phyloP scores from a whole-genome alignment of 768 basidiomycete genomes.

The Coprinopsis cinerea region DNA sequence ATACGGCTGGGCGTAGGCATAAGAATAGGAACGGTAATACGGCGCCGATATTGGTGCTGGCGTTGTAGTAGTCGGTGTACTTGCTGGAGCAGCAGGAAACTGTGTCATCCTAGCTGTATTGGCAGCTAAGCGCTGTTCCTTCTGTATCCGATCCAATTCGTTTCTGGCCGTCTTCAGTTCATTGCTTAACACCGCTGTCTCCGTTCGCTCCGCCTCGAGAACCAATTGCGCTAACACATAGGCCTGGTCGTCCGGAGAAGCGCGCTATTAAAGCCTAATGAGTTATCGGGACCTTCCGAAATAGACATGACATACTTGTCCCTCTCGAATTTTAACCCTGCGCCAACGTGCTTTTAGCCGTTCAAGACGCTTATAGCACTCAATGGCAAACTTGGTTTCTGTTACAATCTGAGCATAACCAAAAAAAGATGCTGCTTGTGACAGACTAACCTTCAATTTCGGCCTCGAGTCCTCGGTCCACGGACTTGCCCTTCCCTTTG shows the following conservation, averaged over 20 bases:
- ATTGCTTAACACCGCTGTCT: conserved; percentile 47
- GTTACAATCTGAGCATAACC: conserved; percentile 11
- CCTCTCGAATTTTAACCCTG: conserved; percentile 45
- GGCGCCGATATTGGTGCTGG: conserved; percentile 27
- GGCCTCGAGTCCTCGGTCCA: conserved; percentile 33
- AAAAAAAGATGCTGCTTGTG: background rate
- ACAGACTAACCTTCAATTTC: conserved; percentile 44
- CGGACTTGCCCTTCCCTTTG: conserved; percentile 65
- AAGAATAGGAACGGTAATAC: conserved; percentile 63
- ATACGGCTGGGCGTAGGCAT: conserved; percentile 60
- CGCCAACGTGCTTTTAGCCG: conserved; percentile 55
- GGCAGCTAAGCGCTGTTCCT: conserved; percentile 54
- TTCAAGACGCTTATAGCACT: conserved; percentile 54
- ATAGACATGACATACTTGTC: conserved; percentile 40
- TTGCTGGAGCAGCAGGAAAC: conserved; percentile 28
- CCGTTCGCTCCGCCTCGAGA: conserved; percentile 61
- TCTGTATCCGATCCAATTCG: conserved; percentile 63
- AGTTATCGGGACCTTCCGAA: background rate
- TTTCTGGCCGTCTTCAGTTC: conserved; percentile 58
- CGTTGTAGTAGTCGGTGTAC: conserved; percentile 22
- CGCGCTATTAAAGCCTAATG: conserved; percentile 35
- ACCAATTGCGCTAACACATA: conserved; percentile 58
- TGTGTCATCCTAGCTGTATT: conserved; percentile 39
- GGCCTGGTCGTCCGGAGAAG: conserved; percentile 56
- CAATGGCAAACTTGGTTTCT: conserved; percentile 70